Evolutionary conservation across 495 filamentous ascomycete species (phyloP), one percentile per base, ranked within the genome.

Genomic region (Stereocaulon alpinum): DNA sequence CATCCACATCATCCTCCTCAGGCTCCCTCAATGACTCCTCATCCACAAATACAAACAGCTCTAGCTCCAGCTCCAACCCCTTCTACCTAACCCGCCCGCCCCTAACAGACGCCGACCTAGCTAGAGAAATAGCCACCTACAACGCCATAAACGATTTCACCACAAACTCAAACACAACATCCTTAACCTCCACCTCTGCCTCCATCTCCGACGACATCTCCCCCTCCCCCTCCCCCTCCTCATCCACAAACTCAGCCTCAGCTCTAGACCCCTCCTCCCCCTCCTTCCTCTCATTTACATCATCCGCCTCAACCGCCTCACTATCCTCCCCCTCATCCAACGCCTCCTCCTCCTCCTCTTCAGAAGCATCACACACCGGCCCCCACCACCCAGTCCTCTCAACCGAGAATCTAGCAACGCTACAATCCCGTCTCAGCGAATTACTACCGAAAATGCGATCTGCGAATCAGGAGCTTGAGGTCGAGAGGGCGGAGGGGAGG

Each of bases 361-460:
- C 22, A n/a, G 15, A n/a, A 1, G 7, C 32, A 0, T 18, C 56
- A 4, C 9, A 17, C 15, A 18, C 40, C 32, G 4, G 3, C 37
- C 18, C 22, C 42, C 32, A 30, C 32, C 48, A 73, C 60, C 65
- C 71, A 6, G 53, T 61, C 9, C 59, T 66, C n/a, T 67, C 69
- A 5, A 70, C 66, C 7, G 3, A 9, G 0, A 59, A 52, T 10
- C 48, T 53, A 10, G 42, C 47, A 9, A 15, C 41, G 0, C 58
- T 79, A 15, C 54, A 75, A n/a, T 64, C 70, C 1, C 69, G 74
- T 3, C 59, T 79, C n/a, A 72, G 67, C 7, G 51, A 74, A 15
- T 77, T 81, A 54, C 58, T 81, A 47, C 75, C 76, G 12, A 61
- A 76, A 59, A 72, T 81, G 64, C 72, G 73, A 55, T 65, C 61